Evolutionary conservation across 2,329 filamentous ascomycete genomes (phyloP).

Genomic region (Lachnellula cervina): DNA sequence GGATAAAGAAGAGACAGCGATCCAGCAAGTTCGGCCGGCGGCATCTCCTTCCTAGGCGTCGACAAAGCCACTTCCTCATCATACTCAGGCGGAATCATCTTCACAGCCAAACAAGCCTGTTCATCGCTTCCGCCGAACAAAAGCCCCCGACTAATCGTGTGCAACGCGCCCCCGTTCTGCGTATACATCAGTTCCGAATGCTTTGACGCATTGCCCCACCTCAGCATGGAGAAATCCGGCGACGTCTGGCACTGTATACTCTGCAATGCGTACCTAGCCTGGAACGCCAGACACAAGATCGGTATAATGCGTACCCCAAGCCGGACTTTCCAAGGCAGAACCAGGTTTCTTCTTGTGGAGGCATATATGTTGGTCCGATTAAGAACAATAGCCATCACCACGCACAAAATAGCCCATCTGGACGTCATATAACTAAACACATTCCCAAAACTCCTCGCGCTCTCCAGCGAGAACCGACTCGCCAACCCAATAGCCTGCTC

Average conservation of each 20-base stretch:
- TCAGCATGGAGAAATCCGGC: conserved; percentile 61
- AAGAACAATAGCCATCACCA: conserved; percentile 78
- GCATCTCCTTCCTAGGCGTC: conserved; percentile 4
- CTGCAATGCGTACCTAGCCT: conserved; percentile 68
- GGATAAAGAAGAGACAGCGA: conserved; percentile 76
- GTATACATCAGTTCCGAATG: conserved; percentile 65
- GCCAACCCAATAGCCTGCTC: conserved; percentile 37
- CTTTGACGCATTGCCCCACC: conserved; percentile 64
- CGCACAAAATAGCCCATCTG: conserved; percentile 85
- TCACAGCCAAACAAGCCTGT: conserved; percentile 67
- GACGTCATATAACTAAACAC: conserved; percentile 88
- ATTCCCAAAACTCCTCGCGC: conserved; percentile 68
- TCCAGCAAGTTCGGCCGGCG: conserved; percentile 41
- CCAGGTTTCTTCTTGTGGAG: conserved; percentile 75
- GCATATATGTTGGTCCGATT: conserved; percentile 94
- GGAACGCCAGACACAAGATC: conserved; percentile 62
- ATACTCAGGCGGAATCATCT: conserved; percentile 60
- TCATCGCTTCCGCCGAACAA: conserved; percentile 70
- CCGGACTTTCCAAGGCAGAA: conserved; percentile 67
- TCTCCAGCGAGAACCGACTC: conserved; percentile 51
- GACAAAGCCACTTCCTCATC: conserved; percentile 34
- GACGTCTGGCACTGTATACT: conserved; percentile 91
- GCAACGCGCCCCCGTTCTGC: conserved; percentile 63
- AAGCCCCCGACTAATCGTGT: conserved; percentile 65
- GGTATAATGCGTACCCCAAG: conserved; percentile 66